Base-by-base conservation (phyloP, 2,329 filamentous ascomycete genomes). In the Juglanconis juglandina region DNA sequence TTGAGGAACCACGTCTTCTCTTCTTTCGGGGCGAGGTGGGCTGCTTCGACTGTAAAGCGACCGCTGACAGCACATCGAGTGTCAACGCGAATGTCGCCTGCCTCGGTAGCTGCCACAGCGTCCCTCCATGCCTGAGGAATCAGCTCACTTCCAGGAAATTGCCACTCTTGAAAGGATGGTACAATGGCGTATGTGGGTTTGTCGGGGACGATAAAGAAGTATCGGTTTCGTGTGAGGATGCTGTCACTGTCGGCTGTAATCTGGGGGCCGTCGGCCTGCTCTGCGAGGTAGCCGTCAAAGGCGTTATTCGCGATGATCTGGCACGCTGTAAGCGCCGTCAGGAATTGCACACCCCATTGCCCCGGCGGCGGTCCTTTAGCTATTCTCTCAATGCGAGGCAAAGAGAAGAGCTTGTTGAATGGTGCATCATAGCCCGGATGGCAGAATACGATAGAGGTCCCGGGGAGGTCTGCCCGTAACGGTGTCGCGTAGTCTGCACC, bases 371-470 rank as follows among this genome's bases (percentile, higher is more conserved):
- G 13, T 10, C 17, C 52, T 32, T 17, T 17, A 17, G 17, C 17
- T 17, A 17, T 17, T 17, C 37, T 30, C 14, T 53, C 52, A 13
- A 53, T 39, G 24, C 52, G 52, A 37, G 37, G 37, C 24, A 53
- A 30, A 10, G 37, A 32, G 30, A 53, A 53, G 52, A 53, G 52
- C 37, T n/a, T 53, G 52, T 53, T 53, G 17, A 42, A 14, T 24
- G 52, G 52, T 32, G 52, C 52, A 30, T 41, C 39, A 42, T 53
- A 53, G 24, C 52, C 52, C 33, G 52, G 52, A 32, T 46, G 52
- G 14, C 24, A 30, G 30, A 53, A 53, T 44, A n/a, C 34, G 49
- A 51, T 17, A 8, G 42, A 46, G n/a, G 14, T 46, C 24, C 42
- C 24, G 42, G 42, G 42, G 42, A 46, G 42, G 8, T 14, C n/a